These are phyloP conservation scores for Cicer chorassanicum DNA, from an alignment of 306 rosid genomes.

Conservation along the genomic window DNA sequence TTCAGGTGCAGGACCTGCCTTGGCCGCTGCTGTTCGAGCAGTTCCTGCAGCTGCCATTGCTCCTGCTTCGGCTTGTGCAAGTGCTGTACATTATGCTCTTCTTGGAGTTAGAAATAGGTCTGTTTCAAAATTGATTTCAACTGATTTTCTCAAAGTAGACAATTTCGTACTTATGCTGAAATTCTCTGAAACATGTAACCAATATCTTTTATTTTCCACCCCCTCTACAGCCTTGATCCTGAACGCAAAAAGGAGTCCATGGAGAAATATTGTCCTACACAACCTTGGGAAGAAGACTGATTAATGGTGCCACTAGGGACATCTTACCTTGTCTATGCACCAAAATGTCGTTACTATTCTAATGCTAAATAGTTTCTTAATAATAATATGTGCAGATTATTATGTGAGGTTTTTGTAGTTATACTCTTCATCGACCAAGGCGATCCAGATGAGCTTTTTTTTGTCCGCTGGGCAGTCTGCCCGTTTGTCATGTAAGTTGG, in stretches of 20 bases:
- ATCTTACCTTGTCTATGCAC: slow-evolving; percentile 27
- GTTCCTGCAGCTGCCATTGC: slow-evolving; percentile 93
- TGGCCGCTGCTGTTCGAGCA: slow-evolving; percentile 86
- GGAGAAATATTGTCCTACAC: slow-evolving; percentile 91
- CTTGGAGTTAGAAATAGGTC: slow-evolving; percentile 98
- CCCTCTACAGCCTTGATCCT: slow-evolving; percentile 82
- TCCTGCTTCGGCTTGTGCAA: slow-evolving; percentile 98
- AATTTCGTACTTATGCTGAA: slow-evolving; percentile 14
- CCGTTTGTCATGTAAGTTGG: slow-evolving; percentile 49
- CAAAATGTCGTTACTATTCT: slow-evolving; percentile 15
- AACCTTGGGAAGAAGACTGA: slow-evolving; percentile 75
- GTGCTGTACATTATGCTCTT: slow-evolving; percentile 84
- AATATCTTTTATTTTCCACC: not conserved
- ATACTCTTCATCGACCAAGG: slow-evolving; percentile 41
- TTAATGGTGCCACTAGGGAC: slow-evolving; percentile 49
- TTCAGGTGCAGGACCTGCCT: slow-evolving; percentile 86
- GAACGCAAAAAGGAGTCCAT: slow-evolving; percentile 91
- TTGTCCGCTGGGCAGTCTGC: slow-evolving; percentile 27
- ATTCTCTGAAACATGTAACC: slow-evolving; percentile 38
- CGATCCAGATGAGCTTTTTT: slow-evolving; percentile 42
- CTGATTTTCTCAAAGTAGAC: slow-evolving; percentile 18
- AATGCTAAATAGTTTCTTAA: slow-evolving; percentile 19
- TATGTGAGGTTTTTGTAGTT: slow-evolving; percentile 27
- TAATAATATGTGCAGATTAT: slow-evolving; percentile 38
- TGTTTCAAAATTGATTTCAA: slow-evolving; percentile 41